Evolutionary conservation across 805 yeast species (phyloP), one percentile per base, ranked within the genome.

Genomic region (Myxozyma udenii): DNA sequence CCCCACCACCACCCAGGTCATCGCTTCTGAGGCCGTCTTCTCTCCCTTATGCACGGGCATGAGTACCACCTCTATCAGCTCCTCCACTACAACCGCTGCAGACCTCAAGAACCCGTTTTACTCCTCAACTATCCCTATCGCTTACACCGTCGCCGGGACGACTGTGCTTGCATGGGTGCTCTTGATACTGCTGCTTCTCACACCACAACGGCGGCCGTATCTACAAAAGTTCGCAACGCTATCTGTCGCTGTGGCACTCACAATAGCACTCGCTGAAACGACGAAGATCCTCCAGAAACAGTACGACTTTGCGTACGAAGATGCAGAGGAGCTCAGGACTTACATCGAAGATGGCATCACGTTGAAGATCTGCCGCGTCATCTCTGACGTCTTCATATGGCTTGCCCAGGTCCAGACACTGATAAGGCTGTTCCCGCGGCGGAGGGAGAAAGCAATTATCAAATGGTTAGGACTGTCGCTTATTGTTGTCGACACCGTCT

Each of bases 141-240:
- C 66, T 2, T 68, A 61, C 48, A 58, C 68, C 2, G 44, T 68
- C 23, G 51, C 69, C 3, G 71, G 67, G 5, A 59, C 64, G 14
- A 62, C 68, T 3, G 68, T 65, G 5, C 75, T 83, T 14, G 72
- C 83, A 24, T 87, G 95, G 95, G 79, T 85, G 80, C 70, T 87
- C 23, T 68, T 83, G 45, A 54, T 84, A 16, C 67, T 85, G 30
- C 70, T 84, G 39, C 62, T 78, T 19, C 64, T 86, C 28, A 75
- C 80, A 19, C 78, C 77, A 36, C 78, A 78, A 58, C 70, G 78
- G 23, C 78, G 84, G 49, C 88, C 90, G 3, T 64, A 71, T 37
- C 66, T 81, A 40, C 75, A 86, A 33, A 78, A 77, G 36, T 26
- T 81, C 7, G 79, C 85, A 3, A 79, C 84, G n/a, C 58, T 81